Evolutionary conservation across 2,329 filamentous ascomycete species (phyloP), one percentile per base, ranked within the genome.

Genomic region (Xylaria sp.): DNA sequence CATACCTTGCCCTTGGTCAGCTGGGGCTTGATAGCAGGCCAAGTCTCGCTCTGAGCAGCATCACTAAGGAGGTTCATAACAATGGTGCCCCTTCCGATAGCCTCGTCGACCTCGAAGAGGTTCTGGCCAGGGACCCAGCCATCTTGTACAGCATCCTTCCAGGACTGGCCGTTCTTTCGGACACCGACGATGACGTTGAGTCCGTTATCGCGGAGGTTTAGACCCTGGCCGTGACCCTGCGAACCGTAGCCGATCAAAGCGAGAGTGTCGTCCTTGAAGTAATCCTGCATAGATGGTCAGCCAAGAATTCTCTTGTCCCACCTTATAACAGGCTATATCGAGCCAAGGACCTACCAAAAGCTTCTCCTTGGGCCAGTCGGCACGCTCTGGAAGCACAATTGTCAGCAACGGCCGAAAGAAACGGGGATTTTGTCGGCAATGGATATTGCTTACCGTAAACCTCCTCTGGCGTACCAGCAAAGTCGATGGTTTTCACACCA

Each of bases 251-350:
- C 96, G 84, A 99, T 99, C 81, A 99, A 92, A 81, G 96, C 96
- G 78, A 99, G 93, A 77, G 95, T 98, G 85, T 99, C 96, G 86
- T 99, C 90, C 90, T 98, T 98, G 93, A 99, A 99, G 91, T 95
- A 99, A 75, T 98, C 94, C 93, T 97, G 76, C 44, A 59, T 25
- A 65, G 25, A 67, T 51, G 59, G 59, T 68, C 23, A 67, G 68
- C 63, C 63, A 74, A 76, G 61, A 76, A 2, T 32, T 34, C 62
- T 5, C 58, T 50, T 56, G 25, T 12, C 28, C n/a, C 18, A 57
- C 34, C 32, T 25, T 10, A 37, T 18, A 18, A 7, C n/a, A 34
- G 28, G 18, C 44, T 5, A 48, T 63, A 9, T 25, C 8, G n/a
- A 6, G 52, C 4, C 0, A n/a, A 32, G 82, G 79, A 89, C 91